A percentile compares a stretch with the other conserved stretches of the same genome.
These are phyloP conservation scores for Ogataea angusta DNA, from an alignment of 805 yeast species.

Conservation along the genomic window DNA sequence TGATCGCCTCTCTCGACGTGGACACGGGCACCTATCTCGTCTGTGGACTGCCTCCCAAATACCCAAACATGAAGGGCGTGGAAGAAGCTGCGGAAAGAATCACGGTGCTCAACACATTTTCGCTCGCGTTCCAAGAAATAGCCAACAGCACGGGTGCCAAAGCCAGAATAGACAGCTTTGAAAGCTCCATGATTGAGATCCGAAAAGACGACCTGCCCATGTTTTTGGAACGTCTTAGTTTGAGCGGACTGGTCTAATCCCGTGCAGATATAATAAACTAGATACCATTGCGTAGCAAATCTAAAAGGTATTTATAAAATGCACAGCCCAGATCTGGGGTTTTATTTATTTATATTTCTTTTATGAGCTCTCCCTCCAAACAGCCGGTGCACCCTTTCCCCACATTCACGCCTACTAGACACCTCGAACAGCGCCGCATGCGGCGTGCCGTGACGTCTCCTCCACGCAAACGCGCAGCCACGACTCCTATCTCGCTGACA, in stretches of 20 bases:
- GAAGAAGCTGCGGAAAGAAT: slow-evolving; percentile 35
- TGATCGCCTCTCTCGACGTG: slow-evolving; percentile 77
- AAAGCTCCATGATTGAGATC: slow-evolving; percentile 88
- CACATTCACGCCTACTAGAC: slow-evolving; percentile 7
- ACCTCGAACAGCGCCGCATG: slow-evolving; percentile 5
- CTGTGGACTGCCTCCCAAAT: slow-evolving; percentile 84
- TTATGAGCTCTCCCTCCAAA: slow-evolving; percentile 10
- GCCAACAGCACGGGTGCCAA: slow-evolving; percentile 83
- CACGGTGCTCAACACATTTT: slow-evolving; percentile 72
- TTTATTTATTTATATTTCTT: slow-evolving; percentile 4
- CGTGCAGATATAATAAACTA: not conserved
- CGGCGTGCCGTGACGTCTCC: slow-evolving; percentile 8
- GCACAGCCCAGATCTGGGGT: slow-evolving; percentile 8
- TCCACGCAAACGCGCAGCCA: slow-evolving; percentile 6
- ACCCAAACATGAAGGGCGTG: slow-evolving; percentile 44
- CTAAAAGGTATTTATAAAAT: not conserved
- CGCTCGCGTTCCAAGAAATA: slow-evolving; percentile 86
- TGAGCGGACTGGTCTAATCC: slow-evolving; percentile 54
- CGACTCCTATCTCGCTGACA: slow-evolving; percentile 13
- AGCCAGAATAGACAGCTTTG: slow-evolving; percentile 90
- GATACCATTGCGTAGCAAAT: not conserved
- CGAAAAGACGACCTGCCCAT: slow-evolving; percentile 83
- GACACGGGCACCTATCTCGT: slow-evolving; percentile 77
- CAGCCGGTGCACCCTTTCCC: slow-evolving; percentile 1
- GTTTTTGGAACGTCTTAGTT: slow-evolving; percentile 77